phyloP scores from a whole-genome alignment of 805 yeast species.

The Candida parachauliodes region DNA sequence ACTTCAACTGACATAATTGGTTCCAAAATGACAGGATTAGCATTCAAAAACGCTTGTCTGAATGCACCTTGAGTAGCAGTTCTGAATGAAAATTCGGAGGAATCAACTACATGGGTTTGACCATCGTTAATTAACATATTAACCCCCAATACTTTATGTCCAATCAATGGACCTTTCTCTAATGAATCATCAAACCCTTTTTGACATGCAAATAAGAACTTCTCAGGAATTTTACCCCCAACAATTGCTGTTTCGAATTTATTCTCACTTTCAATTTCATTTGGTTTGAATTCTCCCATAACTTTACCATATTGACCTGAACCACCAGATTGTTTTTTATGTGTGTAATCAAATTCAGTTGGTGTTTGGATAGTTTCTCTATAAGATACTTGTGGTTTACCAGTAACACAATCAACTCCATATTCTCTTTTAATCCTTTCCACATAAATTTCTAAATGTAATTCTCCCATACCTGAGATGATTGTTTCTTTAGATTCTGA shows the following conservation, averaged over 20 bases:
- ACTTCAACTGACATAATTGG: slow-evolving; percentile 94
- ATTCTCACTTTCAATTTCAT: slow-evolving; percentile 65
- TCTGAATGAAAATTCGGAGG: slow-evolving; percentile 92
- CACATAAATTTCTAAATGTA: slow-evolving; percentile 94
- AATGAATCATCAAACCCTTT: slow-evolving; percentile 94
- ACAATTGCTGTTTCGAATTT: slow-evolving; percentile 82
- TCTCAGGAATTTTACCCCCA: slow-evolving; percentile 96
- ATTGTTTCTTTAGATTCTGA: slow-evolving; percentile 90
- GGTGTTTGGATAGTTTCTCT: slow-evolving; percentile 82
- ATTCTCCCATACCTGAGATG: slow-evolving; percentile 97
- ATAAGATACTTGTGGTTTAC: slow-evolving; percentile 97
- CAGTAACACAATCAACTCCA: slow-evolving; percentile 91
- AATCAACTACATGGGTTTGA: slow-evolving; percentile 95
- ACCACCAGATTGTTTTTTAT: slow-evolving; percentile 98
- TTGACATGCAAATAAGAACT: slow-evolving; percentile 88
- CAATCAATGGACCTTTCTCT: slow-evolving; percentile 95
- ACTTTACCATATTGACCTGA: slow-evolving; percentile 99
- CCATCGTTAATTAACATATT: slow-evolving; percentile 95
- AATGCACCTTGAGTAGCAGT: slow-evolving; percentile 91
- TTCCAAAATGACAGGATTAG: slow-evolving; percentile 86
- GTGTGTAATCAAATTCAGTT: slow-evolving; percentile 85
- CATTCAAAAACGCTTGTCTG: slow-evolving; percentile 80
- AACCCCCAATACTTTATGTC: slow-evolving; percentile 90
- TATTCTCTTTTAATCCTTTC: slow-evolving; percentile 98
- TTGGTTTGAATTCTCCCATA: slow-evolving; percentile 72